Conservation (phyloP, 2,329 filamentous ascomycete species). For the Aspergillus awamori region DNA sequence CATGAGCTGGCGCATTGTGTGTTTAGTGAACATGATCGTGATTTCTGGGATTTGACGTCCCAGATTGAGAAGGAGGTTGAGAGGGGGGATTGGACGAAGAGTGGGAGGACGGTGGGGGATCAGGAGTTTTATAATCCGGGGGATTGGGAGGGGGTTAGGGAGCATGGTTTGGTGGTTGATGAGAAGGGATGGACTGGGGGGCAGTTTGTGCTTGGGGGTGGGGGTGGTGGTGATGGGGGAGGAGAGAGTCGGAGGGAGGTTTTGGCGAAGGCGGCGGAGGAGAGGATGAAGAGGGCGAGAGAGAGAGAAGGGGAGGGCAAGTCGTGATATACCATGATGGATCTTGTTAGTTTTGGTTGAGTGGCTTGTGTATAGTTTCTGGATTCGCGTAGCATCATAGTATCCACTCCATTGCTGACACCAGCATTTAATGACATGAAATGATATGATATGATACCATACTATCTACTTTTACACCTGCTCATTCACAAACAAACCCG, state of each 20-base stretch:
- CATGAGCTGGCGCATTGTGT: conserved; percentile 96
- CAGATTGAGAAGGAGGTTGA: conserved; percentile 88
- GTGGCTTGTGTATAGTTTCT: background rate
- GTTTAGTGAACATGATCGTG: conserved; percentile 75
- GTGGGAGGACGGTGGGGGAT: conserved; percentile 64
- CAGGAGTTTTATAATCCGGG: conserved; percentile 63
- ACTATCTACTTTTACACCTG: conserved; percentile 40
- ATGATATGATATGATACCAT: background rate
- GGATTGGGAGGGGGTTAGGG: conserved; percentile 53
- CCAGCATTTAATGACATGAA: conserved; percentile 8
- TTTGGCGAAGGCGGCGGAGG: conserved; percentile 73
- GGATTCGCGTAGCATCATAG: background rate
- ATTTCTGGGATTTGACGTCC: conserved; percentile 88
- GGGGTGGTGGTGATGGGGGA: conserved; percentile 36
- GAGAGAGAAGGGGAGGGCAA: conserved; percentile 38
- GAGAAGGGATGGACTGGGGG: conserved; percentile 78
- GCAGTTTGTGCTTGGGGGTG: conserved; percentile 69
- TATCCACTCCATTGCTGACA: background rate
- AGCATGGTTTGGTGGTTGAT: conserved; percentile 62
- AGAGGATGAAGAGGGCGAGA: conserved; percentile 59
- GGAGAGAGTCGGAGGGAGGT: conserved; percentile 72
- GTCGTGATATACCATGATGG: conserved; percentile 1
- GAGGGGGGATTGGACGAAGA: conserved; percentile 73
- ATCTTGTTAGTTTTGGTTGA: background rate
- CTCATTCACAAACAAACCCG: conserved; percentile 67